Conservation (phyloP, 164 flowering plant species). For the Pachysandra terminalis region DNA sequence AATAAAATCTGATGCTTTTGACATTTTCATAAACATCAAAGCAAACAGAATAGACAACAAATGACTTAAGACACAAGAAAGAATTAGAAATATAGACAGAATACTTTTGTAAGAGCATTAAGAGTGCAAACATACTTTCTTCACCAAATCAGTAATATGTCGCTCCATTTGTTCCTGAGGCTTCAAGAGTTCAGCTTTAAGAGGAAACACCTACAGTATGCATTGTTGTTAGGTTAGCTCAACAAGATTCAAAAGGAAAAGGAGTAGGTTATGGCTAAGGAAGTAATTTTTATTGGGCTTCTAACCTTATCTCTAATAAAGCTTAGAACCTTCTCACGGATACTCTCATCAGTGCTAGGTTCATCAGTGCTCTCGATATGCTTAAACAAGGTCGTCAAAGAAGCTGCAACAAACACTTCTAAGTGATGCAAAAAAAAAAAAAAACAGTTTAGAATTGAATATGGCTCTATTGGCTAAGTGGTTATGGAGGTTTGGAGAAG, state of each 20-base stretch:
- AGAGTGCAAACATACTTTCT: constrained; percentile 32
- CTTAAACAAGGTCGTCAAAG: constrained; percentile 81
- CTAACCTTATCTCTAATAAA: constrained; percentile 88
- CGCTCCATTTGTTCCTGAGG: constrained; percentile 76
- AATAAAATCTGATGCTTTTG: no score
- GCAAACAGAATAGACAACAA: neutral
- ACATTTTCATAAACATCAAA: neutral
- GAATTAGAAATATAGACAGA: neutral
- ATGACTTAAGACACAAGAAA: neutral
- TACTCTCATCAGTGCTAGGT: constrained; percentile 56
- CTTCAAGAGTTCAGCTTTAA: constrained; percentile 58
- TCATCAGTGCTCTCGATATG: constrained; percentile 69
- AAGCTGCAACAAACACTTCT: constrained; percentile 46
- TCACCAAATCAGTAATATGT: constrained; percentile 63
- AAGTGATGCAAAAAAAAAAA: constrained; percentile 5
- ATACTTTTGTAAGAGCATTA: neutral
- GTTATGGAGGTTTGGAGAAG: no score
- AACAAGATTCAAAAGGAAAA: constrained; percentile 3
- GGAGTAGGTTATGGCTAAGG: neutral
- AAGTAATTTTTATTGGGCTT: neutral
- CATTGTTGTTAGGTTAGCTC: neutral
- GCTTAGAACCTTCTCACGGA: constrained; percentile 82
- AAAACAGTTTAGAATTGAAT: no score
- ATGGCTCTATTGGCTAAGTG: no score
- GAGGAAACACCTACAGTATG: constrained; percentile 55